phyloP scores from a whole-genome alignment of 192 early-diverging fungal species.

The Backusella australiensis region DNA sequence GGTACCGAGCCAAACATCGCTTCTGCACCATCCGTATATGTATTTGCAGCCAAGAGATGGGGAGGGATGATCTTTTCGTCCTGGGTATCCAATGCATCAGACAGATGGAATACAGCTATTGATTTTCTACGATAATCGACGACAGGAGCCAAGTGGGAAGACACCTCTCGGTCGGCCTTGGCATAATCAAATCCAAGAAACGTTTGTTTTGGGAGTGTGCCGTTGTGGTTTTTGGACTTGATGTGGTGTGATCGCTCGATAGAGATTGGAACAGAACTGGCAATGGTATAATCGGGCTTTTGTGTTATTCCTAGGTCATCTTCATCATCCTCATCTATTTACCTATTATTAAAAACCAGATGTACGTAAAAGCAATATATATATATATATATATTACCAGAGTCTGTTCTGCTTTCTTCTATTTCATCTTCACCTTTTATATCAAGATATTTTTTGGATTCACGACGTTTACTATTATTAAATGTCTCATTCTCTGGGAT shows the following conservation, averaged over 20 bases:
- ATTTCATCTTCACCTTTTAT: background rate
- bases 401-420: background rate
- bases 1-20: constrained; percentile 15
- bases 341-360: background rate
- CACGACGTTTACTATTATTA: background rate
- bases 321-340: background rate
- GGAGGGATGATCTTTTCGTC: constrained; percentile 4
- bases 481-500: background rate
- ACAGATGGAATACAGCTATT: background rate
- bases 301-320: background rate
- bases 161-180: background rate
- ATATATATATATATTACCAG: background rate
- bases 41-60: constrained; percentile 2
- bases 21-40: constrained; percentile 13
- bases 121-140: background rate
- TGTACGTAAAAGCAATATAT: background rate
- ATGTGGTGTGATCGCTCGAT: background rate
- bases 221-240: background rate
- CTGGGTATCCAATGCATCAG: background rate
- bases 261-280: background rate
- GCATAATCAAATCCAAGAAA: constrained; percentile 11
- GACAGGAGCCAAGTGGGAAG: background rate
- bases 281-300: background rate
- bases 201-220: background rate
- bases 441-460: background rate